Conservation (phyloP, 306 rosid genomes). For the Vigna trinervia region DNA sequence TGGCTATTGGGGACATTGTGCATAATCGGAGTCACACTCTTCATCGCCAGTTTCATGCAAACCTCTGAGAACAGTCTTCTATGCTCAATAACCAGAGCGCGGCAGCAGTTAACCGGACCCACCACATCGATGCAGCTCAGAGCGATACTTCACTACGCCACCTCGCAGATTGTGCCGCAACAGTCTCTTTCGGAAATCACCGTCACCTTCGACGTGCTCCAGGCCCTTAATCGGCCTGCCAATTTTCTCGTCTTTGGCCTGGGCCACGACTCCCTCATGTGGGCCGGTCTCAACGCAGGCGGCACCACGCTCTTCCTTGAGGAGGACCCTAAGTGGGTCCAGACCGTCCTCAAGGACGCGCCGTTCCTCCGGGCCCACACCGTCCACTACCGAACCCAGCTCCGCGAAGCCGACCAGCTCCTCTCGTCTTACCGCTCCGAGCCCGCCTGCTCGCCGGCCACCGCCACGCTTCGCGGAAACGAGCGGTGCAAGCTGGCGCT, state of each 20-base stretch:
- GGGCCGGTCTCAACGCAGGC: constrained; percentile 73
- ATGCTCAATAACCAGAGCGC: constrained; percentile 46
- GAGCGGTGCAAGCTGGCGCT: constrained; percentile 65
- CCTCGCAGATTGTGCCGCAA: constrained; percentile 63
- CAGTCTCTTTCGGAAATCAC: constrained; percentile 64
- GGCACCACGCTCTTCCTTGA: constrained; percentile 84
- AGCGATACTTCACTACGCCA: constrained; percentile 83
- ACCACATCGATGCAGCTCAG: constrained; percentile 52
- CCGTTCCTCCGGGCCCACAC: constrained; percentile 62
- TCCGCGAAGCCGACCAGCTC: constrained; percentile 62
- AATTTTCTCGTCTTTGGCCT: constrained; percentile 82
- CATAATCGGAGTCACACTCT: constrained; percentile 53
- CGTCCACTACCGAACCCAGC: constrained; percentile 70
- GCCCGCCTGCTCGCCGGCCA: constrained; percentile 55
- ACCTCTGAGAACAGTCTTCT: constrained; percentile 47
- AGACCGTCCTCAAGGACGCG: constrained; percentile 60
- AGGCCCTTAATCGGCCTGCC: constrained; percentile 57
- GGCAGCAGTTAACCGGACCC: too few relatives aligned
- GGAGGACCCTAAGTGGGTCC: constrained; percentile 85
- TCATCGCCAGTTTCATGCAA: constrained; percentile 46
- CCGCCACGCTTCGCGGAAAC: constrained; percentile 58
- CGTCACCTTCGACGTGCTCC: constrained; percentile 63
- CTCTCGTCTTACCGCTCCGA: constrained; percentile 54
- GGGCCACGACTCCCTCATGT: constrained; percentile 89
- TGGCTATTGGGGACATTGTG: constrained; percentile 41